A percentile compares a stretch with the other conserved stretches of the same genome.
These are phyloP conservation scores for Pyrenula aspistea DNA, from an alignment of 495 filamentous ascomycete species.

Conservation along the genomic window DNA sequence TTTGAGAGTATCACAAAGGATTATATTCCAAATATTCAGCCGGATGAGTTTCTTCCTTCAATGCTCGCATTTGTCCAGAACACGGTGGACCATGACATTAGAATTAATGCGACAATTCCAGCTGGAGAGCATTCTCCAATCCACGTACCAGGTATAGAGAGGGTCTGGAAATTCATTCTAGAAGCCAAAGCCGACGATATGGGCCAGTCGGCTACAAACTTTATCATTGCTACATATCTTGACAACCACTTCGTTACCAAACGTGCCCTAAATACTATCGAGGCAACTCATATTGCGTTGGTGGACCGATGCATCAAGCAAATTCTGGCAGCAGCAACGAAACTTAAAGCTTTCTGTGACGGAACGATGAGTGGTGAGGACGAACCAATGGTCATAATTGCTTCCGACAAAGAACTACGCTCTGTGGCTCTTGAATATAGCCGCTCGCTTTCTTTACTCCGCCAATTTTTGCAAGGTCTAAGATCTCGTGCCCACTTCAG, in stretches of 20 bases:
- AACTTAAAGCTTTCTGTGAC: slow-evolving; percentile 36
- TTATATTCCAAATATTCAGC: slow-evolving; percentile 51
- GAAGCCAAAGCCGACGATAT: slow-evolving; percentile 57
- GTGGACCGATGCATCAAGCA: slow-evolving; percentile 69
- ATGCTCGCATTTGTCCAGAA: slow-evolving; percentile 55
- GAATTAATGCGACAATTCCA: slow-evolving; percentile 24
- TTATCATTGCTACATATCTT: slow-evolving; percentile 67
- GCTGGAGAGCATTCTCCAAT: slow-evolving; percentile 33
- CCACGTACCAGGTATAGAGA: slow-evolving; percentile 52
- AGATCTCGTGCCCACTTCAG: slow-evolving; percentile 41
- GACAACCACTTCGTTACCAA: slow-evolving; percentile 32
- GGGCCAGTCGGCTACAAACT: slow-evolving; percentile 52
- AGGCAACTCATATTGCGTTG: slow-evolving; percentile 65
- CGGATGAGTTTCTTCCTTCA: slow-evolving; percentile 52
- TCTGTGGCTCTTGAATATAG: slow-evolving; percentile 50
- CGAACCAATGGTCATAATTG: slow-evolving; percentile 35
- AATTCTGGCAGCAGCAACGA: slow-evolving; percentile 54
- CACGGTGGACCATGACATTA: slow-evolving; percentile 32
- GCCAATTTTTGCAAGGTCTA: slow-evolving; percentile 42
- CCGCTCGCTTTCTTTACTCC: slow-evolving; percentile 50
- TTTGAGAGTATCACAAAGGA: slow-evolving; percentile 52
- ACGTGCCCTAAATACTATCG: slow-evolving; percentile 33
- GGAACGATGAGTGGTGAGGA: slow-evolving; percentile 29
- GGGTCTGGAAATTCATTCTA: slow-evolving; percentile 75
- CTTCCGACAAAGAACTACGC: slow-evolving; percentile 25